Conservation (phyloP, 441 rosid species). For the Cnidoscolus chayamansa region DNA sequence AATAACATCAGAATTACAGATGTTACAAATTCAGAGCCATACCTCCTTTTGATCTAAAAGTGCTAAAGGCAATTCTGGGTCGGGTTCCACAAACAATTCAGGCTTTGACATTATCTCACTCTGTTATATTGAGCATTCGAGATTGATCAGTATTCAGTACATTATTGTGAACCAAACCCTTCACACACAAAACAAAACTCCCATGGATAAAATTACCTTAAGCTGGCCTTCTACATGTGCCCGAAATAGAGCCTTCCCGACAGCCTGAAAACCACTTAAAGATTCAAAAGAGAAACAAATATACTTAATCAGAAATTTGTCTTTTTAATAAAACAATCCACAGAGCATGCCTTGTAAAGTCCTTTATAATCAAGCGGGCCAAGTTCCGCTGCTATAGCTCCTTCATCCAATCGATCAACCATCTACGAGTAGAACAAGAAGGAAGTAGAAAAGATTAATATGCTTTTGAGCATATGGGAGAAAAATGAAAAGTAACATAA, state of each 20-base stretch:
- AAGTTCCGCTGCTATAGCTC: constrained; percentile 63
- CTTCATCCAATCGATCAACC: constrained; percentile 94
- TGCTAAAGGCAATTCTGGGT: constrained; percentile 88
- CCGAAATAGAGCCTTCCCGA: constrained; percentile 91
- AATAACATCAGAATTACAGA: constrained; percentile 15
- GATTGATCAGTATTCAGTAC: constrained; percentile 21
- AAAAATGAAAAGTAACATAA: constrained; percentile 1
- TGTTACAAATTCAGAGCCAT: constrained; percentile 18
- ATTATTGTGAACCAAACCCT: constrained; percentile 18
- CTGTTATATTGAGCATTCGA: constrained; percentile 37
- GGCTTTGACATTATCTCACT: constrained; percentile 97
- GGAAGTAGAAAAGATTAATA: constrained; percentile 12
- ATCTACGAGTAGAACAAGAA: constrained; percentile 49
- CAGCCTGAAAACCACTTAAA: constrained; percentile 59
- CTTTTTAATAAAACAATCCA: constrained; percentile 12
- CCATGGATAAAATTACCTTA: constrained; percentile 51
- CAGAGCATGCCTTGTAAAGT: constrained; percentile 69
- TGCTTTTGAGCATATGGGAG: not conserved
- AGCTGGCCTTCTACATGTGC: constrained; percentile 98
- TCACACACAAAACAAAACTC: constrained; percentile 9
- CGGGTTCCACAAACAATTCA: constrained; percentile 93
- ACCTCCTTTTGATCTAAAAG: constrained; percentile 98
- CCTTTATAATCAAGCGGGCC: constrained; percentile 84
- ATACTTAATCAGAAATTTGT: constrained; percentile 9
- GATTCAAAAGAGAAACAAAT: constrained; percentile 20